Evolutionary conservation across 257 asterid genomes (phyloP), one percentile per base, ranked within the genome.

Genomic region (Eustoma russellianum): DNA sequence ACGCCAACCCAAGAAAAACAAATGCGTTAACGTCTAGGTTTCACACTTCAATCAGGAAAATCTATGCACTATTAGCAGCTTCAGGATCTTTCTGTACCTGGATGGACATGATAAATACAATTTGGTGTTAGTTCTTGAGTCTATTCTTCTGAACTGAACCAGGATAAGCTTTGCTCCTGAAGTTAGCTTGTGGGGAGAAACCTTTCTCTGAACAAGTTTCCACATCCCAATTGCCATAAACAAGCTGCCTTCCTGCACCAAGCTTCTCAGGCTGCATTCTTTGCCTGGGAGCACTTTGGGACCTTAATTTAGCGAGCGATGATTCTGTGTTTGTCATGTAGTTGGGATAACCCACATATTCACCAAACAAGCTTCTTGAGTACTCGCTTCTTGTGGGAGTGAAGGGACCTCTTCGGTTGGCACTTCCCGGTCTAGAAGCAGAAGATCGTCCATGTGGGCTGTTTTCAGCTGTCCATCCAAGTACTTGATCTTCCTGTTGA

Each of bases 211-310:
- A 87, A 59, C 43, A 30, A 2, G 78, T 63, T 45, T 91, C 95
- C 5, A 67, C 57, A 52, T 87, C 92, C 78, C 85, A 83, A 13
- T 63, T 49, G 61, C 75, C 73, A 0, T 53, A 68, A 28, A 71
- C 56, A 45, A 52, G 62, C 38, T 63, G 71, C 50, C 63, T 52
- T 50, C 64, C 70, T 38, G 41, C n/a, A 30, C 73, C 74, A 35
- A 68, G 56, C 61, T 75, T 85, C 64, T 79, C 95, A 16, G 67
- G 17, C 62, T 78, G 91, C 70, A 61, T 49, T 64, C 98, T 85
- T 73, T 91, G 98, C 72, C 77, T 91, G 3, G 98, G 96, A 30
- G 91, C 98, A 17, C 96, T 91, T 14, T 84, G 92, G 9, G 95
- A 87, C 83, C 98, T 69, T 46, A 74, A 72, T 70, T 91, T 91